These are phyloP conservation scores for Phycomyces blakesleeanus DNA, from an alignment of 192 early-diverging fungal species.

Conservation along the genomic window DNA sequence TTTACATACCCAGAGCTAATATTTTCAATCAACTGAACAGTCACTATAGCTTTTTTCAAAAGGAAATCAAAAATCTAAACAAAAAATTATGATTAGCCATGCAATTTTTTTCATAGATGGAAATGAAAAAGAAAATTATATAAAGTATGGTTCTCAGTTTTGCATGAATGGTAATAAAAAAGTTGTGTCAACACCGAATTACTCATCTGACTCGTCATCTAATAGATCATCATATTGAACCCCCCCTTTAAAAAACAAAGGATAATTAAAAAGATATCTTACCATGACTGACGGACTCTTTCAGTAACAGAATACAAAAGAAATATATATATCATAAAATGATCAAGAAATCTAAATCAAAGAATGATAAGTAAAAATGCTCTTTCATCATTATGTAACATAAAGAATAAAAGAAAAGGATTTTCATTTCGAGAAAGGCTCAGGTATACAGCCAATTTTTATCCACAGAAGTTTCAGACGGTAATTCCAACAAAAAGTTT, in stretches of 20 bases:
- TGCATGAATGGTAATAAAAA: slow-evolving; percentile 76
- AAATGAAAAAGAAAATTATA: slow-evolving; percentile 13
- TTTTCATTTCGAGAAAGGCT: not conserved
- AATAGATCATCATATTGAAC: slow-evolving; percentile 58
- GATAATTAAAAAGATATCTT: not conserved
- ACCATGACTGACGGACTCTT: too few species aligned
- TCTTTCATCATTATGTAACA: too few species aligned
- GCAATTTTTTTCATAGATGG: slow-evolving; percentile 7
- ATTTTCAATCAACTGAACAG: too few species aligned
- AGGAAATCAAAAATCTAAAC: not conserved
- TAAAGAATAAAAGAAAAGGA: too few species aligned
- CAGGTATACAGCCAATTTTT: slow-evolving; percentile 27
- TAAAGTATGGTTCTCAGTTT: slow-evolving; percentile 38
- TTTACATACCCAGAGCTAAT: not conserved
- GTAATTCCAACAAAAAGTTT: slow-evolving; percentile 31
- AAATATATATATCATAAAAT: too few species aligned
- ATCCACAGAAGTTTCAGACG: slow-evolving; percentile 27
- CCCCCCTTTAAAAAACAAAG: slow-evolving; percentile 1
- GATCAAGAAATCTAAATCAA: too few species aligned
- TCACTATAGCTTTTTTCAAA: not conserved
- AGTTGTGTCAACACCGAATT: slow-evolving; percentile 67
- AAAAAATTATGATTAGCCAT: slow-evolving; percentile 1
- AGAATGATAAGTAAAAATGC: too few species aligned
- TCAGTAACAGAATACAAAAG: too few species aligned
- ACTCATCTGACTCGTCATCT: slow-evolving; percentile 83